Evolutionary conservation across 805 yeast species (phyloP), one percentile per base, ranked within the genome.

Genomic region (Priceomyces melissophilus): DNA sequence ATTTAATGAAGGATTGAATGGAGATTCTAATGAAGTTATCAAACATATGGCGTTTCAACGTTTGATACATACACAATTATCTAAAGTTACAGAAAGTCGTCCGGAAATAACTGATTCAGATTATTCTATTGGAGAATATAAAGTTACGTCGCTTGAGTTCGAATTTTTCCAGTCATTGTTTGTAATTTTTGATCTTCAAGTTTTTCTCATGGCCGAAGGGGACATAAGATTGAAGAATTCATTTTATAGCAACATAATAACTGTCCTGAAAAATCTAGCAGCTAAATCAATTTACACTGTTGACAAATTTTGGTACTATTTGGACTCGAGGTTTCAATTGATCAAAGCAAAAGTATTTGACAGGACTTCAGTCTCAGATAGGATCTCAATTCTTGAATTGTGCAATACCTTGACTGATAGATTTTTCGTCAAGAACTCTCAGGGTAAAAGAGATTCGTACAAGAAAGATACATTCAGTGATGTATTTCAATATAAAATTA

Each of bases 401-500:
- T 65, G 71, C 45, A 69, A 70, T 38, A 48, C 56, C 16, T 45
- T 69, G 29, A 63, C 71, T 6, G 74, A 69, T 46, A 56, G 50
- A 32, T 60, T 50, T 34, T 43, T 44, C 27, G 44, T 52, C 13
- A 47, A 46, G 16, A 42, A 43, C 28, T 15, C 48, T 4, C 32
- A 49, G 11, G 65, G 60, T 3, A 53, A 52, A 14, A 51, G 45
- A 20, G 59, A 65, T 42, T 56, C 71, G 1, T 55, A 58, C 38
- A 48, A 53, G 26, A 68, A 68, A 41, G 75, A 69, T 45, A 53
- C 65, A 0, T 67, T 64, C 48, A 68, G 63, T 39, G 74, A 69
- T 44, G 35, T 29, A n/a, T 51, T 69, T 26, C 69, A 67, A 30
- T 60, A 54, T 29, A 52, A 73, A 23, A 65, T 69, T 3, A 53